Base-by-base conservation (phyloP, 2,329 filamentous ascomycete species). In the Trichoderma guizhouense region DNA sequence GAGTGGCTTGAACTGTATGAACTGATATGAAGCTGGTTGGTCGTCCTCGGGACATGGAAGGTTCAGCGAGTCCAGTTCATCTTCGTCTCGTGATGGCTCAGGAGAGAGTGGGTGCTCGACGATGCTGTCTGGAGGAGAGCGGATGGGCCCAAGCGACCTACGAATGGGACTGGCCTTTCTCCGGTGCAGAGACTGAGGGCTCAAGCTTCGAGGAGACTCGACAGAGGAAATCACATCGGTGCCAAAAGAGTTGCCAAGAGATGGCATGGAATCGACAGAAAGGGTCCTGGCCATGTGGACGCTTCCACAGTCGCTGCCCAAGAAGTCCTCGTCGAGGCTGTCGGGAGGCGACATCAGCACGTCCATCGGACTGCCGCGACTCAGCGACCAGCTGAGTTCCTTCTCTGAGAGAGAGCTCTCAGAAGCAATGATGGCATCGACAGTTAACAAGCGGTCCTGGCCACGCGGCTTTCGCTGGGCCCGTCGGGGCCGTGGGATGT, bases 261-360 rank as follows among this genome's bases (percentile, higher is more conserved):
- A 91, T 2, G 89, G 88, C 73, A 90, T 84, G 3, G 89, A 91
- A 73, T 90, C 89, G 66, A 87, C 82, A 12, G 89, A 91, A 8
- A 86, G 82, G 2, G 88, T 88, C 67, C 87, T 84, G 1, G 83
- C 86, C 62, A 88, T 78, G 21, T 83, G 79, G 9, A 86, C 89
- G 28, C 85, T 61, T 26, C 58, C 58, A 51, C 51, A 81, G 39
- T 84, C 84, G 78, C 86, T 87, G 71, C 90, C 88, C 39, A 81
- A 78, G 53, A 83, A 83, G n/a, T 78, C 76, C 47, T 84, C 83
- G 73, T 88, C 86, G 36, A 86, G 76, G 60, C 90, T 87, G n/a
- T 90, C 88, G 1, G 88, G 89, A 0, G 89, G 86, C 36, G 86
- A 88, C 6, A 91, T 81, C 7, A 91, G 82, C 72, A 91, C 79